A percentile compares a stretch with the other conserved stretches of the same genome.
phyloP scores from a whole-genome alignment of 2,329 filamentous ascomycete genomes.

The Trichoderma cornu-damae region DNA sequence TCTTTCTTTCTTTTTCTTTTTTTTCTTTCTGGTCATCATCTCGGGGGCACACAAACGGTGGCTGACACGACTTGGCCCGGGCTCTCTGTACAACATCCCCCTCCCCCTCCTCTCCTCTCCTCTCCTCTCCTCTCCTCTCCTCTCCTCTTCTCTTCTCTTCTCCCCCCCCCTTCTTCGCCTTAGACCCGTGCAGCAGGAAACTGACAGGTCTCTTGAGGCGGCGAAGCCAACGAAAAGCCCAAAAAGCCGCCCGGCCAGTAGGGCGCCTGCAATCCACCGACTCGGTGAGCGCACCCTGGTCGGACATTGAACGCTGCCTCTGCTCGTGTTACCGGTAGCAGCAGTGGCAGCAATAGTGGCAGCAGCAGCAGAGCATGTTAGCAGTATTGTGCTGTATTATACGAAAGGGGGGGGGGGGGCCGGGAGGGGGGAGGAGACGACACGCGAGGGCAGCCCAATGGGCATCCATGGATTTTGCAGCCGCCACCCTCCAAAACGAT shows the following conservation, averaged over 20 bases:
- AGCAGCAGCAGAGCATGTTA: no score
- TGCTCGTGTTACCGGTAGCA: no score
- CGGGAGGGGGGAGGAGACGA: neutral
- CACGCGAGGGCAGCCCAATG: conserved; percentile 2
- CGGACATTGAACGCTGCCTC: neutral
- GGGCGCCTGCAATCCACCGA: conserved; percentile 11
- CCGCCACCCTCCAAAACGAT: neutral
- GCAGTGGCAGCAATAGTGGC: no score
- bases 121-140: no score
- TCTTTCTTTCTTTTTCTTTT: no score
- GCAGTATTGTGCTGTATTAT: no score
- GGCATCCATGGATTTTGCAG: neutral
- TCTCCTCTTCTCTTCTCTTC: no score
- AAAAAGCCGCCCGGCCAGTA: neutral
- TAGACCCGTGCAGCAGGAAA: neutral
- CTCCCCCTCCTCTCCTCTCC: neutral
- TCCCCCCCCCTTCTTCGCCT: neutral
- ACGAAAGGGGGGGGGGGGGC: no score
- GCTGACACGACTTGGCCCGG: neutral
- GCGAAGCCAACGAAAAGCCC: neutral
- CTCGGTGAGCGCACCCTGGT: conserved; percentile 12
- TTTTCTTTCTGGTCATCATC: neutral
- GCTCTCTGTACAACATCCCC: neutral
- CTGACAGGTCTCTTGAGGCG: conserved; percentile 9
- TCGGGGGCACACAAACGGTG: neutral